Evolutionary conservation across 371 early-diverging fungal species (phyloP).

Genomic region (Lichtheimia ornata): DNA sequence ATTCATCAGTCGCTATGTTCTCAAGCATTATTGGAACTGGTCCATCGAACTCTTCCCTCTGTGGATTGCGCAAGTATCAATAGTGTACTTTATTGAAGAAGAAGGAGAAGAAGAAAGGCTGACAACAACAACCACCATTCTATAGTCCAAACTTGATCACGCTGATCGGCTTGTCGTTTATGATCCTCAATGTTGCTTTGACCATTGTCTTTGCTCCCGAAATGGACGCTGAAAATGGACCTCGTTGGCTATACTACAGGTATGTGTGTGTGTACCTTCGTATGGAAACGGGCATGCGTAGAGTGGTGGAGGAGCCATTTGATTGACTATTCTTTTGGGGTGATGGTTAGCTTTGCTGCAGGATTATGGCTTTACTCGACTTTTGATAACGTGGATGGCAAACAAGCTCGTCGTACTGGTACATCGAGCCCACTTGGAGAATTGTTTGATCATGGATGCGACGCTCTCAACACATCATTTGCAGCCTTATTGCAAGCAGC

Average conservation of each 20-base stretch:
- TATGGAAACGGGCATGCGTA: constrained; percentile 6
- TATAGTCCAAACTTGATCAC: constrained; percentile 96
- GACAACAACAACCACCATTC: too few species aligned
- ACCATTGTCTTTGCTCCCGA: constrained; percentile 49
- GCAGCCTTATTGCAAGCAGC: constrained; percentile 86
- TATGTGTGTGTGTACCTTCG: neutral
- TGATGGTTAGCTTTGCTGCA: constrained; percentile 61
- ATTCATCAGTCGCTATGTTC: constrained; percentile 77
- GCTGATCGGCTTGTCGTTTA: constrained; percentile 88
- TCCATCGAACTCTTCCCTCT: constrained; percentile 86
- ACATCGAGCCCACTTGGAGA: constrained; percentile 94
- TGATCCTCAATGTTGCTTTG: constrained; percentile 75
- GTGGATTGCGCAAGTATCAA: constrained; percentile 87
- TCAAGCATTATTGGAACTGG: constrained; percentile 89
- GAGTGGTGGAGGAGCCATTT: too few species aligned
- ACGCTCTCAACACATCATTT: constrained; percentile 90
- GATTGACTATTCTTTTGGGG: neutral
- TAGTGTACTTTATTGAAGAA: neutral
- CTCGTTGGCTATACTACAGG: constrained; percentile 52
- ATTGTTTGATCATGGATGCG: constrained; percentile 94
- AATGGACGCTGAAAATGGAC: constrained; percentile 41
- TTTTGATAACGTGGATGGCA: constrained; percentile 98
- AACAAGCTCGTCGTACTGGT: constrained; percentile 95
- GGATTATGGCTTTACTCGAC: constrained; percentile 95
- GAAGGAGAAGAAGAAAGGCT: neutral